A percentile compares a stretch with the other conserved stretches of the same genome.
Evolutionary conservation across 2,329 filamentous ascomycete genomes (phyloP).

Genomic region (Penicillium sp.): DNA sequence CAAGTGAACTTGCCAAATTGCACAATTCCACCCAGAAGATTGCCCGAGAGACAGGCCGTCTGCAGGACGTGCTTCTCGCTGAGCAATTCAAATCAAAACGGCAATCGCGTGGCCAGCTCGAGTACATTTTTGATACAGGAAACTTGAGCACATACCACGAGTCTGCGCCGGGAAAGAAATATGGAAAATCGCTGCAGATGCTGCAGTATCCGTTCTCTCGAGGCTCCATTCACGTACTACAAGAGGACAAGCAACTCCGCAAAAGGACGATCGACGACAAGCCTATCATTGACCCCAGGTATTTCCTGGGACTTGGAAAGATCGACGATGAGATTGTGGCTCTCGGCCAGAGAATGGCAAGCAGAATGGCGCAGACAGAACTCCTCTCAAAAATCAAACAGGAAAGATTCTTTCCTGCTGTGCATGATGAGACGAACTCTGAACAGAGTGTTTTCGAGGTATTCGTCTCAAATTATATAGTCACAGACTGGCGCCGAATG

Average conservation of each 20-base stretch:
- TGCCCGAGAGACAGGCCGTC: slow-evolving; percentile 3
- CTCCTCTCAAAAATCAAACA: slow-evolving; percentile 44
- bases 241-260: slow-evolving; percentile 6
- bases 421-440: slow-evolving; percentile 9
- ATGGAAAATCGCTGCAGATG: slow-evolving; percentile 54
- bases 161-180: slow-evolving; percentile 43
- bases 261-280: slow-evolving; percentile 24
- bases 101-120: slow-evolving; percentile 46
- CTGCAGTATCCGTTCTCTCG: slow-evolving; percentile 56
- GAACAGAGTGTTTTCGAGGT: slow-evolving; percentile 9
- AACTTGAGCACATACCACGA: slow-evolving; percentile 49
- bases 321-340: slow-evolving; percentile 50
- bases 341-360: slow-evolving; percentile 43
- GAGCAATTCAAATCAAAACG: slow-evolving; percentile 11
- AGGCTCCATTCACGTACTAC: slow-evolving; percentile 51
- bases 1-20: slow-evolving; percentile 4
- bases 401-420: slow-evolving; percentile 35
- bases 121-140: slow-evolving; percentile 54
- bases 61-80: slow-evolving; percentile 15
- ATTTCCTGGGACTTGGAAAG: slow-evolving; percentile 49
- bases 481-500: slow-evolving; percentile 28
- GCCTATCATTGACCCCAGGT: slow-evolving; percentile 48
- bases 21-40: background rate
- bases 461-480: slow-evolving; percentile 20
- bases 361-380: slow-evolving; percentile 42